Percentiles rank a stretch among this genome's conserved stretches.
Conservation (phyloP, 2,329 filamentous ascomycete genomes). For the Stemphylium vesicarium region DNA sequence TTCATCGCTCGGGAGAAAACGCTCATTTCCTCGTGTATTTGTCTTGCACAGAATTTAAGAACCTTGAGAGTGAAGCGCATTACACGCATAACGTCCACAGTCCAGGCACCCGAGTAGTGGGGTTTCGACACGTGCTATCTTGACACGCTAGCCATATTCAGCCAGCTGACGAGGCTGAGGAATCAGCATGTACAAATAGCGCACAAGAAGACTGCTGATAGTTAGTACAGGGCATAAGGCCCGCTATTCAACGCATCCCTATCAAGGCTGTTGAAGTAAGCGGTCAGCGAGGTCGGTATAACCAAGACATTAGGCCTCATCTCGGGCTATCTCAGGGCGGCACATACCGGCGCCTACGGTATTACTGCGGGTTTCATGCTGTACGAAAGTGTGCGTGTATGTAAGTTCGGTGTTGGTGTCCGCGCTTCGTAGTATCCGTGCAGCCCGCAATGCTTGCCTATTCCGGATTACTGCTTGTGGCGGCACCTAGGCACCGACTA, state of each 20-base stretch:
- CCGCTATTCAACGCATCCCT: no score
- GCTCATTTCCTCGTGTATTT: background rate
- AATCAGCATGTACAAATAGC: background rate
- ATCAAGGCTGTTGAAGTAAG: background rate
- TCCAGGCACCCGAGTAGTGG: background rate
- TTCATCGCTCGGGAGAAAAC: background rate
- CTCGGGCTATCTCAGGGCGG: background rate
- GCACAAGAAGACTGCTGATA: no score
- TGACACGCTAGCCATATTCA: background rate
- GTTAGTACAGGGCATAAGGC: no score
- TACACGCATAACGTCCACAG: background rate
- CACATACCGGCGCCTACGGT: background rate
- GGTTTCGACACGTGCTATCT: constrained; percentile 2
- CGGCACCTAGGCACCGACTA: constrained; percentile 5
- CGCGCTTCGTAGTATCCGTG: background rate
- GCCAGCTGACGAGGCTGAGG: background rate
- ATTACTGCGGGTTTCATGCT: constrained; percentile 1
- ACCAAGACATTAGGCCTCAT: background rate
- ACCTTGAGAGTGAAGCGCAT: background rate
- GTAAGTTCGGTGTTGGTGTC: background rate
- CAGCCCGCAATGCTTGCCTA: constrained; percentile 16
- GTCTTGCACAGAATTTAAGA: background rate
- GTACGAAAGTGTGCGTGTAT: constrained; percentile 1
- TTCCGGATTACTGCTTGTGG: constrained; percentile 9
- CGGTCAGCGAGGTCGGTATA: background rate